Evolutionary conservation across 2,329 filamentous ascomycete species (phyloP).

Genomic region (Monosporascus cannonballus): DNA sequence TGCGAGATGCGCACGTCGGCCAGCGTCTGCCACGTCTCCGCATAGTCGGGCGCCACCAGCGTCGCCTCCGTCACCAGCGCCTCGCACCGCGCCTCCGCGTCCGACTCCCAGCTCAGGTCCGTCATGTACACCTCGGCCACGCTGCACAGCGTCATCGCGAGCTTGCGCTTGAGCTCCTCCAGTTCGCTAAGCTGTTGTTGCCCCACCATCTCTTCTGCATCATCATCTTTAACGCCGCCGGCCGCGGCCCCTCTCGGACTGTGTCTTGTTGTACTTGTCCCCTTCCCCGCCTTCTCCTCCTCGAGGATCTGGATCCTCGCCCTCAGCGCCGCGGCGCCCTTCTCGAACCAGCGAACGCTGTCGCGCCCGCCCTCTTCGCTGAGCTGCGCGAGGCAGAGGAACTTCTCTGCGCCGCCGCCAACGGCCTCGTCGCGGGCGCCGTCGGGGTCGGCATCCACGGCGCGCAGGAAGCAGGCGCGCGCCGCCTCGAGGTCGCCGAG

Average conservation of each 20-base stretch:
- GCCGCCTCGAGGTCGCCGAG: slow-evolving; percentile 75
- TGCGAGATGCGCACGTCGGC: slow-evolving; percentile 94
- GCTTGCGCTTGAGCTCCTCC: slow-evolving; percentile 69
- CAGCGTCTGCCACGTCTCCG: slow-evolving; percentile 92
- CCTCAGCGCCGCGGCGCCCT: slow-evolving; percentile 67
- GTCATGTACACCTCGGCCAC: slow-evolving; percentile 99
- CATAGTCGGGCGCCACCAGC: slow-evolving; percentile 70
- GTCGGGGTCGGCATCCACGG: slow-evolving; percentile 70
- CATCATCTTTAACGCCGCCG: slow-evolving; percentile 14
- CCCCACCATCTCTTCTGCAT: neutral
- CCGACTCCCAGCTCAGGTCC: slow-evolving; percentile 85
- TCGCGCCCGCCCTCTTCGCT: slow-evolving; percentile 64
- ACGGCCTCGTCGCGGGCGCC: slow-evolving; percentile 63
- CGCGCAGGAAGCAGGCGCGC: slow-evolving; percentile 63
- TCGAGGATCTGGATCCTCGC: slow-evolving; percentile 62
- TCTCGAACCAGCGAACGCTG: slow-evolving; percentile 62
- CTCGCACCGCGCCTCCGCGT: slow-evolving; percentile 86
- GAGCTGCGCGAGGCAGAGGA: slow-evolving; percentile 88
- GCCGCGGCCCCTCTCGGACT: neutral
- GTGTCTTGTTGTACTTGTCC: neutral
- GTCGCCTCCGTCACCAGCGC: slow-evolving; percentile 84
- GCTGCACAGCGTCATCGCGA: slow-evolving; percentile 87
- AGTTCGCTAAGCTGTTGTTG: slow-evolving; percentile 31
- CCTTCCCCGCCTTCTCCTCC: slow-evolving; percentile 40
- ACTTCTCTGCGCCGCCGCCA: slow-evolving; percentile 88